Evolutionary conservation across 768 basidiomycete genomes (phyloP).

Genomic region (Pleurotus tuber-regium): DNA sequence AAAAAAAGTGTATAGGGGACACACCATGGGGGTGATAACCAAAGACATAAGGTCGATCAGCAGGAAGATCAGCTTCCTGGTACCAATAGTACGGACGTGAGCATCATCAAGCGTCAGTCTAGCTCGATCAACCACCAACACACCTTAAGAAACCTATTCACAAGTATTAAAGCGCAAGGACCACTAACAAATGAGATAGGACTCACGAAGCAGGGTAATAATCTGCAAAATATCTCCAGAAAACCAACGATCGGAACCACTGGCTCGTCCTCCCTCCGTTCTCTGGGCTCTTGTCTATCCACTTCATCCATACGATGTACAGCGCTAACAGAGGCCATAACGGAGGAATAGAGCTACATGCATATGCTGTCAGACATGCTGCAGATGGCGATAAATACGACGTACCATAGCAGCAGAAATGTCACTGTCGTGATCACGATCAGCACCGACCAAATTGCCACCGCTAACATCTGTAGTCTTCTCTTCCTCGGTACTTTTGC

Average conservation of each 20-base stretch:
- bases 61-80: slow-evolving; percentile 86
- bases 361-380: neutral
- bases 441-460: slow-evolving; percentile 85
- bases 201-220: slow-evolving; percentile 90
- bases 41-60: slow-evolving; percentile 93
- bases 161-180: slow-evolving; percentile 26
- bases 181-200: slow-evolving; percentile 5
- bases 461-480: slow-evolving; percentile 84
- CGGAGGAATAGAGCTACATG: slow-evolving; percentile 75
- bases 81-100: neutral
- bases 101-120: slow-evolving; percentile 14
- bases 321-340: slow-evolving; percentile 81
- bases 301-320: slow-evolving; percentile 78
- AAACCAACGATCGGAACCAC: slow-evolving; percentile 67
- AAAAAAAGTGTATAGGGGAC: slow-evolving; percentile 20
- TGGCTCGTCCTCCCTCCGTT: slow-evolving; percentile 65
- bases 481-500: slow-evolving; percentile 83
- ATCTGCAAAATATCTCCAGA: slow-evolving; percentile 92
- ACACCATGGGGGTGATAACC: slow-evolving; percentile 97
- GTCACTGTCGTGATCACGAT: slow-evolving; percentile 62
- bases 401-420: slow-evolving; percentile 85
- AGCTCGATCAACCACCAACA: slow-evolving; percentile 10
- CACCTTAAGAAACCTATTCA: slow-evolving; percentile 50
- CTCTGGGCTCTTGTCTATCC: slow-evolving; percentile 76
- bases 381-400: no score